A percentile compares a stretch with the other conserved stretches of the same genome.
phyloP scores from a whole-genome alignment of 345 rosid species.

The Euphorbia tirucalli region DNA sequence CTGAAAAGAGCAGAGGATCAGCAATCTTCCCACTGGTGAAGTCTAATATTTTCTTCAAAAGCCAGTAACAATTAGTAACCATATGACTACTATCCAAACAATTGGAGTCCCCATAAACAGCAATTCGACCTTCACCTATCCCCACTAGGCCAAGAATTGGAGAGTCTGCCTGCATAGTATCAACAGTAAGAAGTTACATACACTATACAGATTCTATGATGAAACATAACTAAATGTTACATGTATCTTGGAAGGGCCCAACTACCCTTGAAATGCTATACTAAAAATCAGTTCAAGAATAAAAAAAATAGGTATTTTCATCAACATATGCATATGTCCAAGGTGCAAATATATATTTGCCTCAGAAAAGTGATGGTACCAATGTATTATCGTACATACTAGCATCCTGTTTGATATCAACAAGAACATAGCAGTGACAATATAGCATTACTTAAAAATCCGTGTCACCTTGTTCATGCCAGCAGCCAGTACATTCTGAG shows the following conservation, averaged over 20 bases:
- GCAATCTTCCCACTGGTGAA: constrained; percentile 63
- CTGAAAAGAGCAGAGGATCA: constrained; percentile 76
- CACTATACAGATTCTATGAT: not conserved
- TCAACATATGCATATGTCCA: not conserved
- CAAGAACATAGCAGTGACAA: not conserved
- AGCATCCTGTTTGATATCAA: not conserved
- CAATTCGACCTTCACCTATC: constrained; percentile 73
- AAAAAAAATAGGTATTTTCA: not conserved
- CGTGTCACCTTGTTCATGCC: constrained; percentile 54
- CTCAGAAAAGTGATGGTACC: not conserved
- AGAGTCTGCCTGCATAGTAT: constrained; percentile 61
- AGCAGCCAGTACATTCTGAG: constrained; percentile 63
- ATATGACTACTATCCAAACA: constrained; percentile 97
- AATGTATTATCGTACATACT: no score
- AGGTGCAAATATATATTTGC: not conserved
- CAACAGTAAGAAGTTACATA: not conserved
- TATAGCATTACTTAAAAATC: not conserved
- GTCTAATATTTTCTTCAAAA: constrained; percentile 76
- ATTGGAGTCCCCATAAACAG: constrained; percentile 94
- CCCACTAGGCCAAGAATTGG: constrained; percentile 85
- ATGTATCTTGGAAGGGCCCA: not conserved
- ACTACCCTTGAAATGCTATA: not conserved
- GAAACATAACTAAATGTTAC: not conserved
- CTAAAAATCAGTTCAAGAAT: not conserved
- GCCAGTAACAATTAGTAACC: constrained; percentile 98